These are phyloP conservation scores for Inga laurina DNA, from an alignment of 306 rosid species.

Conservation along the genomic window DNA sequence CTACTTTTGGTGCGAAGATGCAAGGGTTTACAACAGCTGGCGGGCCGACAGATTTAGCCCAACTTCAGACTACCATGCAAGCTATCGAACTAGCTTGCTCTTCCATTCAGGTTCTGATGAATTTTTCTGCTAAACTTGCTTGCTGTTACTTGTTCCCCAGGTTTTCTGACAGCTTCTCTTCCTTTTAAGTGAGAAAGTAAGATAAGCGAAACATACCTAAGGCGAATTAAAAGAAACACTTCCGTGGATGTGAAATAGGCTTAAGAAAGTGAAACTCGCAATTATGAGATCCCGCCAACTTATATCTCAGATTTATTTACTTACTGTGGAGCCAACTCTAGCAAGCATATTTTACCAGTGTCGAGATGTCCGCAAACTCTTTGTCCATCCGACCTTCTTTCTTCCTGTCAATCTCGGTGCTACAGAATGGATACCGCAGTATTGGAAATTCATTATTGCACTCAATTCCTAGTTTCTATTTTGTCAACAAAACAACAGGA, in stretches of 20 bases:
- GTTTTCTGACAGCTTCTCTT: background rate
- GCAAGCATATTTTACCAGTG: background rate
- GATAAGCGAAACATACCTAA: background rate
- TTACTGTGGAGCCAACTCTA: background rate
- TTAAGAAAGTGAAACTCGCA: background rate
- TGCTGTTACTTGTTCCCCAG: slow-evolving; percentile 13
- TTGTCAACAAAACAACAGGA: background rate
- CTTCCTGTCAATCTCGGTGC: background rate
- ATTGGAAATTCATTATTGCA: background rate
- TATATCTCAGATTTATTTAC: background rate
- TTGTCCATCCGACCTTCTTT: background rate
- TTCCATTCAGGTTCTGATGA: slow-evolving; percentile 72
- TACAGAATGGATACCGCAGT: background rate
- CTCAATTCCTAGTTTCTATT: background rate
- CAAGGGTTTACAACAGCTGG: slow-evolving; percentile 59
- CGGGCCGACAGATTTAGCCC: slow-evolving; percentile 50
- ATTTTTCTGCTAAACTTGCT: background rate
- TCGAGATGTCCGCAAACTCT: background rate
- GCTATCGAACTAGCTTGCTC: slow-evolving; percentile 81
- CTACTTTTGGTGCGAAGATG: slow-evolving; percentile 43
- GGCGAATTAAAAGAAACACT: background rate
- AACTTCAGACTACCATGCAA: slow-evolving; percentile 86
- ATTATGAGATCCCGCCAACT: background rate
- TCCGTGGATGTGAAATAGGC: background rate
- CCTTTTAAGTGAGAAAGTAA: background rate